Base-by-base conservation (phyloP, 2,329 filamentous ascomycete genomes). In the Laburnicola sp. region DNA sequence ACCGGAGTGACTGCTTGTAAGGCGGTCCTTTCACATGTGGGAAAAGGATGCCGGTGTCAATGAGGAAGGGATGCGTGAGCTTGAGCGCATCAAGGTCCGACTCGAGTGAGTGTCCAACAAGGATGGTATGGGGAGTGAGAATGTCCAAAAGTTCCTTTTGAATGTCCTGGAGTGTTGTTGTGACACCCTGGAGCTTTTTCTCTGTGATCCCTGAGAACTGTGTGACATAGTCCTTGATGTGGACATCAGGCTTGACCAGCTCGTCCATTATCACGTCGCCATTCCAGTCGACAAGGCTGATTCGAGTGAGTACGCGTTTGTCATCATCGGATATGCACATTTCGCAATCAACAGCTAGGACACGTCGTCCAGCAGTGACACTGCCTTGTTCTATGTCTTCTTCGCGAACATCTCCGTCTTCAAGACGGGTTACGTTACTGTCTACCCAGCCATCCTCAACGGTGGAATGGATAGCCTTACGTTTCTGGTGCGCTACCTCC, bases 181-280 rank as follows among this genome's bases (percentile, higher is more conserved):
- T 95, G 34, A 97, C 86, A 30, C 86, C 81, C 35, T 86, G 83
- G 28, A 99, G 83, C 83, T 92, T 91, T 57, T 86, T 84, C 64
- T 88, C 82, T 3, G 93, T 99, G 66, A 99, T 97, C 56, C 94
- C 94, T 0, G 94, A 99, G 73, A 86, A 79, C 62, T 82, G 86
- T 1, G 94, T 99, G 35, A 99, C 81, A 70, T 99, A 97, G 77
- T 99, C 88, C 50, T 84, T 87, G 65, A 99, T 92, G n/a, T 89
- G 87, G 59, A 88, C 86, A 38, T 86, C 81, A 0, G 94, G 94
- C 75, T 94, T 95, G 64, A 99, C 94, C 9, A 97, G 82, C 74
- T 96, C 89, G 70, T 99, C 94, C 45, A 97, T 75, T 11, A 96
- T 79, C 7, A 89, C 82, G 30, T 85, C 83, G 42, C 92, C 92